These are phyloP conservation scores for Pleodorina starrii DNA, from an alignment of 139 green algal genomes.

Conservation along the genomic window DNA sequence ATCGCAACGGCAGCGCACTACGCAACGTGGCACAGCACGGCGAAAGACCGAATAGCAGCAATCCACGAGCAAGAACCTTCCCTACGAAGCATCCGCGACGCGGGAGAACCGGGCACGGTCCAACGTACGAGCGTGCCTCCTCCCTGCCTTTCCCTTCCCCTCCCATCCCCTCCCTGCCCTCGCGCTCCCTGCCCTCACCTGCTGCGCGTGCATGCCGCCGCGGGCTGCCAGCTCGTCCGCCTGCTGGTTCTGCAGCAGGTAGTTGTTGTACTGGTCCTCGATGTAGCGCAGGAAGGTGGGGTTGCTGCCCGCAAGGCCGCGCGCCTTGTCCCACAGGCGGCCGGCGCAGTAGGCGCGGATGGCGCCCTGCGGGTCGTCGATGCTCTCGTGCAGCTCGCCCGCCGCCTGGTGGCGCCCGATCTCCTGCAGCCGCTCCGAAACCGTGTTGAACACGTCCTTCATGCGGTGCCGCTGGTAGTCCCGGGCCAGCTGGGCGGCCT, in stretches of 20 bases:
- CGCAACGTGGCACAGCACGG: no score
- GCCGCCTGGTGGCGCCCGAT: slow-evolving; percentile 73
- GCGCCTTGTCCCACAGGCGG: slow-evolving; percentile 75
- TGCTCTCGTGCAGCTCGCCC: slow-evolving; percentile 74
- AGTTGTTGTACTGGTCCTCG: slow-evolving; percentile 73
- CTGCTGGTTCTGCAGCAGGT: slow-evolving; percentile 69
- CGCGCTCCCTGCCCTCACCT: slow-evolving; percentile 19
- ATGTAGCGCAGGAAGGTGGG: slow-evolving; percentile 73
- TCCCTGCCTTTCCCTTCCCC: no score
- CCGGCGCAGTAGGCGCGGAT: slow-evolving; percentile 69
- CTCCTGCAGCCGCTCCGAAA: slow-evolving; percentile 68
- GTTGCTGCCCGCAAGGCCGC: slow-evolving; percentile 67
- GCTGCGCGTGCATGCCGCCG: slow-evolving; percentile 49
- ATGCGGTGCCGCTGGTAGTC: slow-evolving; percentile 75
- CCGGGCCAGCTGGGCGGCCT: slow-evolving; percentile 79
- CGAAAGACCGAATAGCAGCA: no score
- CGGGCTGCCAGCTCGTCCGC: slow-evolving; percentile 67
- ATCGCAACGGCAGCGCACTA: no score
- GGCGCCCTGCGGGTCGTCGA: slow-evolving; percentile 72
- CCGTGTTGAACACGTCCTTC: slow-evolving; percentile 74
- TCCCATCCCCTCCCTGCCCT: no score
- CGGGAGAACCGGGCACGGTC: no score
- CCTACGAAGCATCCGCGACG: no score
- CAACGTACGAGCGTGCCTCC: no score
- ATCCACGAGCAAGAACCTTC: no score